Evolutionary conservation across 306 rosid species (phyloP), one percentile per base, ranked within the genome.

Genomic region (Cucurbita argyrosperma): DNA sequence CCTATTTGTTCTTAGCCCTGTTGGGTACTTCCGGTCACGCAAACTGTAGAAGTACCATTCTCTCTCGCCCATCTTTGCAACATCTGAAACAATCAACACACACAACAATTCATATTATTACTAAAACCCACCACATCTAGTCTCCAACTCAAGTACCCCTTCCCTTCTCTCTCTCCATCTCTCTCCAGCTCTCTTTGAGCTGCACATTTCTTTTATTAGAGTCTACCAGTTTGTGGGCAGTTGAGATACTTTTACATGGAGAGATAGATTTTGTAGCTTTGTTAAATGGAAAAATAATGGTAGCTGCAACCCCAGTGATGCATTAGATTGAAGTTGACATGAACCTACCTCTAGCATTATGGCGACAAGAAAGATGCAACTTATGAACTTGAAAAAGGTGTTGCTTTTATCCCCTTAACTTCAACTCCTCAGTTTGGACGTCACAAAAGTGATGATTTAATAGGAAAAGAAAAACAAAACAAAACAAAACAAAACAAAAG

Each of bases 21-120:
- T 91, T 64, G 97, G 96, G 74, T 91, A 91, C 62, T 91, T 91
- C 71, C 91, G 84, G 83, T 91, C 97, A 45, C 93, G 83, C 59
- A 86, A 49, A 72, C 96, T 91, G 85, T 82, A 89, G 76, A 91
- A 72, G 82, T 87, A 91, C 97, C 97, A 87, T 76, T 89, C 93
- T 71, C 82, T 87, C 55, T 86, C 93, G 0, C 96, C 96, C 90
- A 87, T 91, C 77, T 89, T 91, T 4, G 96, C 96, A 75, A 74
- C 85, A 59, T 91, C 96, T 88, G 58, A 66, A 54, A 14, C 12
- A 14, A 63, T 10, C 21, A 23, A 57, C 8, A 65, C 10, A 42
- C 37, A 65, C 0, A 62, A 39, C 8, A 37, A 8, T 61, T 13
- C 37, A 39, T 42, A 2, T 64, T 61, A 38, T 19, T 19, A 19